Evolutionary conservation across 345 rosid genomes (phyloP), one percentile per base, ranked within the genome.

Genomic region (Raphanus sativus): DNA sequence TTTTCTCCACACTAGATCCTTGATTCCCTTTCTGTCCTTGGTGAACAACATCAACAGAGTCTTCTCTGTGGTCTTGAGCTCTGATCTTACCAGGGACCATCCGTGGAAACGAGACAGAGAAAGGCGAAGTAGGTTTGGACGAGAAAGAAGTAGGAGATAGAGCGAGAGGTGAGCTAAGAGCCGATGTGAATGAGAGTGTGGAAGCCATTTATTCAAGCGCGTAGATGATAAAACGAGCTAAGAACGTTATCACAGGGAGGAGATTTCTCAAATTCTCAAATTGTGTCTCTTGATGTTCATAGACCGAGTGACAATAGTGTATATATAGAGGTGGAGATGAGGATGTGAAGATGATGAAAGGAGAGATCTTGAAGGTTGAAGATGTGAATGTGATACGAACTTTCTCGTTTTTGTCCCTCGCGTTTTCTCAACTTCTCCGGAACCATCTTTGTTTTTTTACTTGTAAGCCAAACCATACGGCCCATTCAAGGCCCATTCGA

Each of bases 11-110:
- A 4, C 81, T 83, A 10, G 80, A 75, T 67, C 83, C 84, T 69
- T 77, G 86, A 21, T 77, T 76, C 0, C 81, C 84, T 54, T 69
- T 61, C 17, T 80, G 68, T 9, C 85, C 83, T 65, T 83, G 76
- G 63, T 80, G 75, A 67, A 80, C 85, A 42, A 92, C 92, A 70
- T 88, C 94, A 36, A 83, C 78, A 2, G 89, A 80, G 11, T 83
- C 77, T 11, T 85, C 89, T 75, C 24, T 62, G 5, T 87, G 83
- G 4, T 83, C 84, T 65, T 75, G 79, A 11, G 74, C 89, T 67
- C 86, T 81, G 42, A 85, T 83, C 62, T 83, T 65, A 4, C 65
- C 0, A 58, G 77, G 33, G 45, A 34, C 63, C 34, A 6, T 70
- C 38, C 76, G 59, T 0, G 86, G 86, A 50, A 86, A 83, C 29